Evolutionary conservation across 2,329 filamentous ascomycete species (phyloP).

Genomic region (Aspergillus persii): DNA sequence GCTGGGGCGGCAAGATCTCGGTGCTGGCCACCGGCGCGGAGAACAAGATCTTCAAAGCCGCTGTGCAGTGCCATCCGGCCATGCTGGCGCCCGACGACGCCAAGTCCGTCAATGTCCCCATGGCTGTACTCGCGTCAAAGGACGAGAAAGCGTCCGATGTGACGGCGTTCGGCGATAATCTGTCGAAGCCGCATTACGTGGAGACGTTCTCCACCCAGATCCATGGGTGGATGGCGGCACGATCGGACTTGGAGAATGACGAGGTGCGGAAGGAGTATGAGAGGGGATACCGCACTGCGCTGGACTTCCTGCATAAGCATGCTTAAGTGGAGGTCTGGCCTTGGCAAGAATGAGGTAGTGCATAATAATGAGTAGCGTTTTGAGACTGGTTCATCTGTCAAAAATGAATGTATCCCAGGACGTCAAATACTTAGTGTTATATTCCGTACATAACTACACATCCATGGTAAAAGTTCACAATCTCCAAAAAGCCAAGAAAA

Average conservation of each 20-base stretch:
- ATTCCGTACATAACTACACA: too few species aligned
- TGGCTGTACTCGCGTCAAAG: constrained; percentile 56
- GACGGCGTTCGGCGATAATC: constrained; percentile 37
- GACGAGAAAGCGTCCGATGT: constrained; percentile 55
- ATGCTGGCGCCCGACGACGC: constrained; percentile 62
- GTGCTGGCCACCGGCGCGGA: constrained; percentile 52
- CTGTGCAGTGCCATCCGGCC: constrained; percentile 57
- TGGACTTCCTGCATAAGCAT: constrained; percentile 43
- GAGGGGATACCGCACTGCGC: constrained; percentile 40
- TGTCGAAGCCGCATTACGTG: constrained; percentile 41
- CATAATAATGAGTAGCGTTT: too few species aligned
- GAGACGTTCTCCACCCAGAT: constrained; percentile 46
- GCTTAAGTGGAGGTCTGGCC: constrained; percentile 22
- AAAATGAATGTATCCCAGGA: too few species aligned
- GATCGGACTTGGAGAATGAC: constrained; percentile 39
- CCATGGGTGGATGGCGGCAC: constrained; percentile 49
- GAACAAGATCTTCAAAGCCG: constrained; percentile 55
- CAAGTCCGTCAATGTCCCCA: constrained; percentile 55
- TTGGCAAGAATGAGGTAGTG: too few species aligned
- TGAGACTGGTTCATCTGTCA: too few species aligned
- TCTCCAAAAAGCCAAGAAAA: too few species aligned
- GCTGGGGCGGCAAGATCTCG: constrained; percentile 60
- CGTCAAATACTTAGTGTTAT: too few species aligned
- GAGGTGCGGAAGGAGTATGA: constrained; percentile 45
- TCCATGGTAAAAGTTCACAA: too few species aligned